Percentiles rank a stretch among this genome's conserved stretches.
Evolutionary conservation across 73 alveolate genomes (phyloP).

Genomic region (Stentor coeruleus): DNA sequence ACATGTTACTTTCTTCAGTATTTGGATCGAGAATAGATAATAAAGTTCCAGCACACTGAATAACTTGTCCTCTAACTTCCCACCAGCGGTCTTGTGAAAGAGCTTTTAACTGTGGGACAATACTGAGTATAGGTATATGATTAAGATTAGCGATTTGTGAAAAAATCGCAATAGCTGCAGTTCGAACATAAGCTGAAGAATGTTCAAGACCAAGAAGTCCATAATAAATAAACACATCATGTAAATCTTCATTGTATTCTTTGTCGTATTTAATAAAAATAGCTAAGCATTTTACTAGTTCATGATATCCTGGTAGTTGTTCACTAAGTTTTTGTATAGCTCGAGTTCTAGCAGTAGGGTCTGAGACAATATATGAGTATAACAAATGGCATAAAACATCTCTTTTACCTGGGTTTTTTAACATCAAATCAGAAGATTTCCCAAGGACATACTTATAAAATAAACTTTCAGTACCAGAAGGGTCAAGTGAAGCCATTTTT

Average conservation of each 20-base stretch:
- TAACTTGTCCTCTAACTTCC: slow-evolving; percentile 61
- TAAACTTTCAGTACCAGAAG: slow-evolving; percentile 41
- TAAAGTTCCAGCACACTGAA: slow-evolving; percentile 44
- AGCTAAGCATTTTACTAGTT: slow-evolving; percentile 45
- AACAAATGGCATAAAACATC: slow-evolving; percentile 48
- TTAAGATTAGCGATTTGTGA: slow-evolving; percentile 46
- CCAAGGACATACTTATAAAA: slow-evolving; percentile 36
- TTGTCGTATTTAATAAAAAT: slow-evolving; percentile 42
- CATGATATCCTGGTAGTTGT: slow-evolving; percentile 44
- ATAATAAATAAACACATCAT: slow-evolving; percentile 63
- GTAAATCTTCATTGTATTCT: slow-evolving; percentile 59
- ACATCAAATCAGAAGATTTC: slow-evolving; percentile 41
- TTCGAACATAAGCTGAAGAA: slow-evolving; percentile 39
- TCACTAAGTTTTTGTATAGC: slow-evolving; percentile 47
- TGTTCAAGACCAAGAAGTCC: slow-evolving; percentile 51
- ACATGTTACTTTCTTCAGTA: slow-evolving; percentile 24
- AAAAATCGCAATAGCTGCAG: slow-evolving; percentile 48
- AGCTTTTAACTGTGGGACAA: slow-evolving; percentile 41
- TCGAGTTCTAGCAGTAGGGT: slow-evolving; percentile 43
- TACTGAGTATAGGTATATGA: slow-evolving; percentile 45
- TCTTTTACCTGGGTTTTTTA: slow-evolving; percentile 41
- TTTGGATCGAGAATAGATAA: slow-evolving; percentile 23
- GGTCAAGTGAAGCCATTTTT: slow-evolving; percentile 6
- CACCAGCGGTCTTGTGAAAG: slow-evolving; percentile 45
- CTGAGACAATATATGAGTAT: slow-evolving; percentile 49